phyloP scores from a whole-genome alignment of 805 yeast genomes.

The Kluyveromyces aestuarii region DNA sequence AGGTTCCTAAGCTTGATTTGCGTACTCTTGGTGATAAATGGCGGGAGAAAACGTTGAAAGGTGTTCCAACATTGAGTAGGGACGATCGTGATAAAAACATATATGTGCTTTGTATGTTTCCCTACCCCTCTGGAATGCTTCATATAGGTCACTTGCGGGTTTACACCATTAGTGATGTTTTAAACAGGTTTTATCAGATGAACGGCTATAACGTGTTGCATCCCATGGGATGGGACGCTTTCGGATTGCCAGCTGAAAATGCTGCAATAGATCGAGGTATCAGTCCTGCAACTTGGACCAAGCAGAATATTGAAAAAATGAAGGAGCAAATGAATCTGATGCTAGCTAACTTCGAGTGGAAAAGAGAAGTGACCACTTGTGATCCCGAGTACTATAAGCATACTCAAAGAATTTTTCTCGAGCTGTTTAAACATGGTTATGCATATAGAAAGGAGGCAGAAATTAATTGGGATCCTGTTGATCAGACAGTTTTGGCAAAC shows the following conservation, averaged over 20 bases:
- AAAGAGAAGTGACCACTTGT: constrained; percentile 79
- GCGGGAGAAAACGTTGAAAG: constrained; percentile 17
- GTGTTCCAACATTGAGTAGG: constrained; percentile 6
- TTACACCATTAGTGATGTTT: constrained; percentile 78
- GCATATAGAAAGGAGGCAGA: constrained; percentile 84
- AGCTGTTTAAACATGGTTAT: constrained; percentile 62
- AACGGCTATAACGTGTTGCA: constrained; percentile 74
- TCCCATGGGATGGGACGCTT: constrained; percentile 99
- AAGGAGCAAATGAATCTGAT: constrained; percentile 67
- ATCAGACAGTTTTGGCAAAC: constrained; percentile 87
- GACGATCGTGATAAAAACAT: constrained; percentile 9
- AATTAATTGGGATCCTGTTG: constrained; percentile 97
- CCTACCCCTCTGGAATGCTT: constrained; percentile 88
- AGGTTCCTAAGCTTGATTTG: constrained; percentile 9
- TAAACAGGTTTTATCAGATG: constrained; percentile 70
- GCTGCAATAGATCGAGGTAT: constrained; percentile 86
- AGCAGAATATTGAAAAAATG: constrained; percentile 73
- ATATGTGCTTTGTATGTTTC: constrained; percentile 82
- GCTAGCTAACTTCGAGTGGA: constrained; percentile 92
- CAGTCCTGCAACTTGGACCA: constrained; percentile 80
- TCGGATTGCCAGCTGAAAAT: constrained; percentile 96
- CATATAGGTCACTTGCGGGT: constrained; percentile 95
- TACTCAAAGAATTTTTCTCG: constrained; percentile 80
- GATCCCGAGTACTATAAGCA: constrained; percentile 81
- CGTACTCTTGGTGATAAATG: constrained; percentile 18